Base-by-base conservation (phyloP, 306 rosid species). In the Acacia melanoxylon region DNA sequence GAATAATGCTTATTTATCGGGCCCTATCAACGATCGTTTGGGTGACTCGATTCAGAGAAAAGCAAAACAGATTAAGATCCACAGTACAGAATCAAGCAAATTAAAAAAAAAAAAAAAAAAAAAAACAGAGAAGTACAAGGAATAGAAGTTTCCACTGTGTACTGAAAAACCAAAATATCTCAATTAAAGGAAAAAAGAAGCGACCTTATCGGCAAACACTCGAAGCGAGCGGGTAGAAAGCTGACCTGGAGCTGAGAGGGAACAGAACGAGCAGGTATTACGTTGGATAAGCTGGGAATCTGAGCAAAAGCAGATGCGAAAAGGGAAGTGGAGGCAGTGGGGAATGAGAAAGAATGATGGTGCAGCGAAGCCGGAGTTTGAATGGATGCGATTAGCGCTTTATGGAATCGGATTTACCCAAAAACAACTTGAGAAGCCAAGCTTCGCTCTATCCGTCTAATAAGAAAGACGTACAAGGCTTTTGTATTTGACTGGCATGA, bases 381-480 rank as follows among this genome's bases (percentile, higher is more conserved):
- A 46, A 11, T 62, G 40, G 8, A 31, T 16, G 17, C 33, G 75
- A 46, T 51, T 48, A 33, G 74, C 68, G 70, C 63, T 40, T 63
- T 27, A n/a, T 1, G 65, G 65, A 8, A 73, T 45, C 58, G n/a
- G 15, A 13, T 45, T 78, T 45, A 1, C 24, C 41, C 2, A 48
- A 4, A 48, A 29, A 10, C 61, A 35, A 66, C 19, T 72, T 37
- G 25, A 51, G 24, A 27, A 74, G 68, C 29, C 68, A 48, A 19
- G 40, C 67, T 25, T 58, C 27, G 27, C 31, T 25, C 35, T 62
- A 10, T 63, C 22, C 75, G 84, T 41, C 78, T 31, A 40, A 15
- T 72, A 14, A 80, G 19, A 58, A 20, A 54, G 67, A 61, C 81
- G 81, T 80, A 84, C 76, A 63, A 52, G 69, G 85, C 61, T 41